Percentiles rank a stretch among this genome's conserved stretches.
These are phyloP conservation scores for Kazachstania bromeliacearum DNA, from an alignment of 805 yeast genomes.

Conservation along the genomic window DNA sequence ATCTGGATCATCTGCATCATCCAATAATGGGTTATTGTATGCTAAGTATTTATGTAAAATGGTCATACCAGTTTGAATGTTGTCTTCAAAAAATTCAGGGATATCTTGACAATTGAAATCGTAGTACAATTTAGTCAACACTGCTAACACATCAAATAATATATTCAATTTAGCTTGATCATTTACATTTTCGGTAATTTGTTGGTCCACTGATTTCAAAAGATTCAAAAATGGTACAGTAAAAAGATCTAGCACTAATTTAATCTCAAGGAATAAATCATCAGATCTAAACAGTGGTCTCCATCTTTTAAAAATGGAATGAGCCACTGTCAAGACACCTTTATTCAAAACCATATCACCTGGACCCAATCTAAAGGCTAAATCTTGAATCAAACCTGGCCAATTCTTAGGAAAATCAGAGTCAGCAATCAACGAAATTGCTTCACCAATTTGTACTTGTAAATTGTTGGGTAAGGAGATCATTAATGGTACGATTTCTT, in stretches of 20 bases:
- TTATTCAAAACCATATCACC: constrained; percentile 67
- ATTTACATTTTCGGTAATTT: constrained; percentile 39
- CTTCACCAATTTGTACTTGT: constrained; percentile 92
- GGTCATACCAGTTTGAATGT: constrained; percentile 65
- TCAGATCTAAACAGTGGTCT: constrained; percentile 89
- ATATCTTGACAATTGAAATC: constrained; percentile 96
- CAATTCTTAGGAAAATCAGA: constrained; percentile 91
- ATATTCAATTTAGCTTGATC: constrained; percentile 45
- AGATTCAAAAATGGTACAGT: constrained; percentile 68
- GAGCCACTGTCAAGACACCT: constrained; percentile 86
- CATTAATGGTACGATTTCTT: constrained; percentile 80
- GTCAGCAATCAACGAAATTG: constrained; percentile 86
- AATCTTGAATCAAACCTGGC: constrained; percentile 66
- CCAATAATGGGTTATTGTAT: constrained; percentile 46
- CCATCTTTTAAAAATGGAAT: constrained; percentile 94
- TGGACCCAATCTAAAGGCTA: constrained; percentile 54
- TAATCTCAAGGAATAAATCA: constrained; percentile 78
- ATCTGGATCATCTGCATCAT: constrained; percentile 45
- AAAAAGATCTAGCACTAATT: constrained; percentile 77
- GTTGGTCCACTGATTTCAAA: constrained; percentile 55
- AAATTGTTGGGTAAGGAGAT: constrained; percentile 66
- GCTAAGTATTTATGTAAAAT: constrained; percentile 73
- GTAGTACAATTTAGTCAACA: constrained; percentile 73
- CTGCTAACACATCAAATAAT: constrained; percentile 58
- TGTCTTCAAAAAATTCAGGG: constrained; percentile 95